Percentiles rank a stretch among this genome's conserved stretches.
Conservation (phyloP, 1,139 yeast species). For the Pichia sp. region DNA sequence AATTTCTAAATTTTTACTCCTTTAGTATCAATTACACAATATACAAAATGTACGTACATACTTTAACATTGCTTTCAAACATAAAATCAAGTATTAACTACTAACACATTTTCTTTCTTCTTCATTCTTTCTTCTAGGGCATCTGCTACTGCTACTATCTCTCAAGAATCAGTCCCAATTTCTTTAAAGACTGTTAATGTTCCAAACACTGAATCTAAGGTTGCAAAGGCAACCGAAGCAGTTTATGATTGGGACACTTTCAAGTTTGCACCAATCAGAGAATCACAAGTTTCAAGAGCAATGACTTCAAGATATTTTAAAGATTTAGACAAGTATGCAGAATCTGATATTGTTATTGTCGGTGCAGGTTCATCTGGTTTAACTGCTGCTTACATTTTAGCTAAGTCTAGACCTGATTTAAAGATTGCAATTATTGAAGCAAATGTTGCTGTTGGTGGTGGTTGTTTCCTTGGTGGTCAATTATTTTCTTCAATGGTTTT, state of each 20-base stretch:
- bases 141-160: slow-evolving; percentile 6
- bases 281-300: slow-evolving; percentile 76
- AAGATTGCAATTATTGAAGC: slow-evolving; percentile 74
- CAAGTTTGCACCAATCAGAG: slow-evolving; percentile 67
- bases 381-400: slow-evolving; percentile 67
- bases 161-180: neutral
- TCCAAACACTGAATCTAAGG: slow-evolving; percentile 25
- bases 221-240: slow-evolving; percentile 34
- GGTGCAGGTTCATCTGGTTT: slow-evolving; percentile 81
- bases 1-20: no score
- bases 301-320: slow-evolving; percentile 73
- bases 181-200: slow-evolving; percentile 21
- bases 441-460: slow-evolving; percentile 74
- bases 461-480: slow-evolving; percentile 79
- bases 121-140: neutral
- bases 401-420: slow-evolving; percentile 69
- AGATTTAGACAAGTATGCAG: slow-evolving; percentile 69
- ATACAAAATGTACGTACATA: neutral
- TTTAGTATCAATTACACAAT: no score
- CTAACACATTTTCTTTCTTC: neutral
- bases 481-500: slow-evolving; percentile 73
- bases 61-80: no score
- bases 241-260: slow-evolving; percentile 60
- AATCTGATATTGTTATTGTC: slow-evolving; percentile 66
- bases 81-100: no score